A percentile compares a stretch with the other conserved stretches of the same genome.
phyloP scores from a whole-genome alignment of 2,329 filamentous ascomycete genomes.

The Ophiostoma piceae region DNA sequence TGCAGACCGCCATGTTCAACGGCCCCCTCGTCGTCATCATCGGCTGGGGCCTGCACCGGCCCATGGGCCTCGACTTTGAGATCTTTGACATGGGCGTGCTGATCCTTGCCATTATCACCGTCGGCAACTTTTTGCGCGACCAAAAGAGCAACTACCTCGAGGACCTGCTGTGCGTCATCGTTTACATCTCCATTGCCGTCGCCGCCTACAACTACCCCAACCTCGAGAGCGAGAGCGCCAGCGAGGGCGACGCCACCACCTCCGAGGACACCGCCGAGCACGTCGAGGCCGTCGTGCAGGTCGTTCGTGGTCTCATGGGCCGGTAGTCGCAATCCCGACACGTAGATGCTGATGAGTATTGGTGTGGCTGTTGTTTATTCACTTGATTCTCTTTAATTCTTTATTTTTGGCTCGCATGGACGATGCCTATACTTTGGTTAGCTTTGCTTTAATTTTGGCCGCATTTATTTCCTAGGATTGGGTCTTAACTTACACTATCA shows the following conservation, averaged over 20 bases:
- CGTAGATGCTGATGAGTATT: not conserved
- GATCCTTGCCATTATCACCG: constrained; percentile 76
- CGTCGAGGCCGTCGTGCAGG: constrained; percentile 11
- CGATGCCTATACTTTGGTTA: not conserved
- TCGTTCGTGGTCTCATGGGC: constrained; percentile 9
- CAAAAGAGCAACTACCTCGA: constrained; percentile 89
- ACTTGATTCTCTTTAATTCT: not conserved
- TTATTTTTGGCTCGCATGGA: not conserved
- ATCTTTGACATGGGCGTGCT: constrained; percentile 79
- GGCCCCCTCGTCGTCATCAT: constrained; percentile 77
- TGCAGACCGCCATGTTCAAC: constrained; percentile 87
- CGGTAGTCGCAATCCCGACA: not conserved
- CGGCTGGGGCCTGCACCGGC: constrained; percentile 67
- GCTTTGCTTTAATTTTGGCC: not conserved
- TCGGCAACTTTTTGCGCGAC: constrained; percentile 82
- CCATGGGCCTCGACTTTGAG: constrained; percentile 79
- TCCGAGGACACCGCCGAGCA: constrained; percentile 9
- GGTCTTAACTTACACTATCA: not conserved
- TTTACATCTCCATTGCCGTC: constrained; percentile 57
- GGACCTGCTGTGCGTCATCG: constrained; percentile 69
- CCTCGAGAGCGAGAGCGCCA: constrained; percentile 2
- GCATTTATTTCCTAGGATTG: not conserved
- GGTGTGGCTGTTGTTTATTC: not conserved
- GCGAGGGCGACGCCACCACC: not conserved
- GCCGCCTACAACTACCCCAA: constrained; percentile 33